Base-by-base conservation (phyloP, 1,284 basidiomycete species). In the Trametes sp. region DNA sequence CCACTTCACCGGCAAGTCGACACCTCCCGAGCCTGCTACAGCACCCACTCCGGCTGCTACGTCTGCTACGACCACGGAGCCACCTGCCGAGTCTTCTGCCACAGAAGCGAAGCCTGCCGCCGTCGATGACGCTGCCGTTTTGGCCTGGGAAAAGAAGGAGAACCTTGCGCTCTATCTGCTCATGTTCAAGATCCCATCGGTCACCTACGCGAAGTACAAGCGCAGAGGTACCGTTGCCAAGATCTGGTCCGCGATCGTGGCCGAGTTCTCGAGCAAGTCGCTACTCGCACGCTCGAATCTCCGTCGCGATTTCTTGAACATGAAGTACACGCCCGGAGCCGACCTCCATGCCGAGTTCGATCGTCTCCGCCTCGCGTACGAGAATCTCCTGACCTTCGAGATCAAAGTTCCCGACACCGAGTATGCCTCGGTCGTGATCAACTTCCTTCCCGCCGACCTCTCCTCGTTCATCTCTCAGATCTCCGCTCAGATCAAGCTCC, bases 101-200 rank as follows among this genome's bases (percentile, higher is more conserved):
- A 36, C 35, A 14, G 35, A 36, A 36, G 14, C n/a, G 38, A 16
- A 41, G 42, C 10, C 42, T 23, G 7, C 42, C 23, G 23, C 9
- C 42, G 23, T 24, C 10, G 57, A 63, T 28, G 38, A 26, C 24
- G 44, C 42, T 19, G 42, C 61, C 31, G 46, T 59, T 26, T 38
- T 4, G 7, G 57, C 52, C 38, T 63, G 62, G 62, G 46, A 59
- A 11, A 52, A 63, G 53, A 56, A 52, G 48, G 62, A 63, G 48
- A 41, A 42, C 21, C 31, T 59, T 24, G 57, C 62, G 10, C 41
- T 50, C 19, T 63, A 56, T 41, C 62, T 63, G 16, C 62, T 63
- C 36, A 59, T 23, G 46, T 53, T 55, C 29, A 63, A 63, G 54
- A 46, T 63, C 50, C 35, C 62, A 4, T 26, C 57, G 29, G 33